These are phyloP conservation scores for Globisporangium nodosum DNA, from an alignment of 352 stramenopile genomes.

Conservation along the genomic window DNA sequence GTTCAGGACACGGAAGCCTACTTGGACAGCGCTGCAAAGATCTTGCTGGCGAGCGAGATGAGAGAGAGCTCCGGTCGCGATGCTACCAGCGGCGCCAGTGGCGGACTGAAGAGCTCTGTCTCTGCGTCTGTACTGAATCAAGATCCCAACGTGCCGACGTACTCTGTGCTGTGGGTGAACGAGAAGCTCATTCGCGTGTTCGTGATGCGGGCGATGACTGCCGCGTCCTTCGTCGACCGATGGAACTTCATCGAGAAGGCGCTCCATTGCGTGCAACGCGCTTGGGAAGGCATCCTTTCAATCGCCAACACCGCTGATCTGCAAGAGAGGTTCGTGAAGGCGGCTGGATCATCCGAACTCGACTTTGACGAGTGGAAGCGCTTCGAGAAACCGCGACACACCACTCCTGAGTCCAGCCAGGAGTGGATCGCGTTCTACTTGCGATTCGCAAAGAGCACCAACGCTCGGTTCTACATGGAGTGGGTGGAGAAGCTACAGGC, in stretches of 20 bases:
- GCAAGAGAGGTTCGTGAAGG: constrained; percentile 26
- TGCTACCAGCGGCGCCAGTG: not conserved
- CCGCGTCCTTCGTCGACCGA: constrained; percentile 26
- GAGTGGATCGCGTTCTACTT: constrained; percentile 55
- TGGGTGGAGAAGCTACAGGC: constrained; percentile 34
- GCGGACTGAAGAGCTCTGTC: not conserved
- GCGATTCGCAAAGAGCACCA: constrained; percentile 25
- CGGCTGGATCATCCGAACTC: constrained; percentile 11
- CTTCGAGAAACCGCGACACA: constrained; percentile 18
- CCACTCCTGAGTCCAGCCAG: constrained; percentile 12
- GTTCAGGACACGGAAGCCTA: constrained; percentile 46
- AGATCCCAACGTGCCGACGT: constrained; percentile 3
- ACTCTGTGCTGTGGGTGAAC: constrained; percentile 41
- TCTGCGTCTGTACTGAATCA: constrained; percentile 6
- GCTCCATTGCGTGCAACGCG: constrained; percentile 34
- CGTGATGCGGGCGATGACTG: constrained; percentile 31
- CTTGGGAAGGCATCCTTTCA: constrained; percentile 47
- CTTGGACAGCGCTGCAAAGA: constrained; percentile 44
- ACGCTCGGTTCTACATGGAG: constrained; percentile 44
- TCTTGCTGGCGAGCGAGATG: constrained; percentile 32
- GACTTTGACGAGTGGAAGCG: constrained; percentile 65
- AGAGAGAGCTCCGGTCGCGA: not conserved
- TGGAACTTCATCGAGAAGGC: constrained; percentile 26
- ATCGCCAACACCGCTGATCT: constrained; percentile 40
- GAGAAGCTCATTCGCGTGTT: constrained; percentile 61